These are phyloP conservation scores for Suillus weaverae DNA, from an alignment of 768 basidiomycete genomes.

Conservation along the genomic window DNA sequence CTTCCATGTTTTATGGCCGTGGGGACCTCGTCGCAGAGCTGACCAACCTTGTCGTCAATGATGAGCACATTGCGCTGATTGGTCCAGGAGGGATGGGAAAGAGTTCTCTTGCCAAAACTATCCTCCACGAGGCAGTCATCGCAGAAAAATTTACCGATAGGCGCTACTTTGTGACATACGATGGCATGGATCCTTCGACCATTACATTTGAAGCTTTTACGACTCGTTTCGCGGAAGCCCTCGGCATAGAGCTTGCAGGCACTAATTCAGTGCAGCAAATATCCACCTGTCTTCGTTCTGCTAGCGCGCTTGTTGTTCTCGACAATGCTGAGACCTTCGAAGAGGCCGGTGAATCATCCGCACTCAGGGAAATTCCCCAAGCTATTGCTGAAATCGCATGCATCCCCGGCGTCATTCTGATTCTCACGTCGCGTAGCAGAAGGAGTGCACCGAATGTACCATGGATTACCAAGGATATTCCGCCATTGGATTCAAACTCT, in stretches of 20 bases:
- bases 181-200: too few relatives aligned
- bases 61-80: background rate
- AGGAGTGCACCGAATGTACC: background rate
- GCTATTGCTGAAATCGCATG: background rate
- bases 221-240: too few relatives aligned
- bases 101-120: too few relatives aligned
- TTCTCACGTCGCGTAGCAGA: background rate
- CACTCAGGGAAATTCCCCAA: background rate
- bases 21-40: background rate
- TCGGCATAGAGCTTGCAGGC: too few relatives aligned
- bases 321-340: slow-evolving; percentile 2
- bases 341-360: background rate
- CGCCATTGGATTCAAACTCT: background rate
- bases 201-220: too few relatives aligned
- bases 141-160: too few relatives aligned
- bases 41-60: background rate
- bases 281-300: background rate
- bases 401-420: background rate
- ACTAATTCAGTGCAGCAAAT: too few relatives aligned
- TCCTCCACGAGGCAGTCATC: too few relatives aligned
- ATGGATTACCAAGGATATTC: background rate
- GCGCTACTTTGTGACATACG: too few relatives aligned
- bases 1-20: background rate
- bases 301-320: background rate
- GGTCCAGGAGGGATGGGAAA: background rate